Base-by-base conservation (phyloP, 2,329 filamentous ascomycete genomes). In the Aspergillus sp. region DNA sequence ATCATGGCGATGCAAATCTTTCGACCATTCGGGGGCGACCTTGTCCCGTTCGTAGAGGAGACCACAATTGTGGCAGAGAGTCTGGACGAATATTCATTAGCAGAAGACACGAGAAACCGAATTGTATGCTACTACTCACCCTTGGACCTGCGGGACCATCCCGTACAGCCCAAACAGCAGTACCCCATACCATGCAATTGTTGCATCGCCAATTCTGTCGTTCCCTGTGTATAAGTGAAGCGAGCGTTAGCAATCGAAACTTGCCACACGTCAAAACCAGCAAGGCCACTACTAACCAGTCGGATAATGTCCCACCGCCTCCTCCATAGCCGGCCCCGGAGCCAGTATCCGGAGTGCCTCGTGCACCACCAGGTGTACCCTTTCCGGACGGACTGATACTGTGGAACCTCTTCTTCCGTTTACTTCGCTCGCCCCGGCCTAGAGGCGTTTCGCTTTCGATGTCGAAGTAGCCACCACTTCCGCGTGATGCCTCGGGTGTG, bases 351-450 rank as follows among this genome's bases (percentile, higher is more conserved):
- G 89, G 90, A 1, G 90, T 96, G 7, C 86, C 86, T 48, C 90
- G 75, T 5, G 19, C 19, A 19, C 79, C 83, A 47, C 80, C 82
- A 1, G 81, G 83, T 4, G 84, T 86, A 10, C 78, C 78, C 52
- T 83, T 78, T n/a, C 79, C 86, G 19, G 82, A 70, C 0, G 93
- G 91, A 61, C 88, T 94, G 52, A 95, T 68, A 66, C 89, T 94
- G 56, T 90, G 80, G 73, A 96, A 94, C 28, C 90, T 79, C 54
- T 87, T 80, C 80, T 96, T 96, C 76, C 94, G 94, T 77, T 95
- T 97, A 58, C 86, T 93, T 41, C 91, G 76, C 69, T 96, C 91
- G 27, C 91, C 91, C 46, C 91, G 78, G 26, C 91, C 91, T 82
- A 96, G 90, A 4, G 87, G 80, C 61, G 94, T 88, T 61, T 96